phyloP scores from a whole-genome alignment of 306 rosid species.

The Crataegus laevigata region DNA sequence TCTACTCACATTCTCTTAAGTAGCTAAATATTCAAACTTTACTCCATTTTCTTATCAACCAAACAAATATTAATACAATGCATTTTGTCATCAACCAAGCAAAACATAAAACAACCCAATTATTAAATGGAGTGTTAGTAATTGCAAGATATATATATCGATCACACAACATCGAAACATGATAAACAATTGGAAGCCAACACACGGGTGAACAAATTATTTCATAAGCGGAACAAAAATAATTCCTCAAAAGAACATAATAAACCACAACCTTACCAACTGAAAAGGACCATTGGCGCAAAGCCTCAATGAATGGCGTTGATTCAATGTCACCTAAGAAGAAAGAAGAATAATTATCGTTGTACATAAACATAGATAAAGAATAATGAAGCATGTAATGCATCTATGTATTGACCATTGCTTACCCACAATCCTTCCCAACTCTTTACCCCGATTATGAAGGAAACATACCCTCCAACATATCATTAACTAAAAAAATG shows the following conservation, averaged over 20 bases:
- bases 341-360: constrained; percentile 1
- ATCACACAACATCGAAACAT: neutral
- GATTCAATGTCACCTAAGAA: constrained; percentile 92
- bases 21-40: no score
- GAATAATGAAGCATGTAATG: constrained; percentile 13
- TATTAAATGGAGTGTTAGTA: neutral
- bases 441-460: no score
- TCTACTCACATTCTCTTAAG: no score
- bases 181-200: neutral
- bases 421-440: constrained; percentile 96
- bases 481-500: no score
- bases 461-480: no score
- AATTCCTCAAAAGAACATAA: neutral
- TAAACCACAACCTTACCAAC: constrained; percentile 55
- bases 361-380: neutral
- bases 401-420: neutral
- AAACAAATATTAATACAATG: no score
- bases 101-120: no score
- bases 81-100: no score
- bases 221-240: neutral
- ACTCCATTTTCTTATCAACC: no score
- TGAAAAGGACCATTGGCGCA: constrained; percentile 75
- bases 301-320: constrained; percentile 93
- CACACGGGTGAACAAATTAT: neutral
- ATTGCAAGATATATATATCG: neutral